phyloP scores from a whole-genome alignment of 495 filamentous ascomycete genomes.

The Penicillium simplicissimum region DNA sequence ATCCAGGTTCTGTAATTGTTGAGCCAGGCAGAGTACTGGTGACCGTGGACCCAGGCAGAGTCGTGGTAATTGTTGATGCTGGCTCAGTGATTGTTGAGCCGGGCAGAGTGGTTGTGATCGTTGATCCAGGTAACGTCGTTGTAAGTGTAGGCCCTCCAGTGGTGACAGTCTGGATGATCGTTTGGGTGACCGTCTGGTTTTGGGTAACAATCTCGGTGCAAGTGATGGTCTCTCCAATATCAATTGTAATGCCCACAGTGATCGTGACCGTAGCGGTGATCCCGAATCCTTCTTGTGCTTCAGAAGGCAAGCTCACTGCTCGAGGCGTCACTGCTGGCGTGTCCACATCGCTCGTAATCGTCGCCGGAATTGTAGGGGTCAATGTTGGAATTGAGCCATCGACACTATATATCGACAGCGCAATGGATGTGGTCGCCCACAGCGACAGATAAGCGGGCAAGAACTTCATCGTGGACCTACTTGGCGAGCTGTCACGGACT shows the following conservation, averaged over 20 bases:
- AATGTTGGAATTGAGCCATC: constrained; percentile 1
- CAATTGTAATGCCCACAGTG: constrained; percentile 17
- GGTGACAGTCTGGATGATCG: neutral
- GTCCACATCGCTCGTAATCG: neutral
- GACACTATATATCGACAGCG: neutral
- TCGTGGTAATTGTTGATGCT: no score
- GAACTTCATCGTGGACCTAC: constrained; percentile 15
- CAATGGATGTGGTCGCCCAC: constrained; percentile 4
- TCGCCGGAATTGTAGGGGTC: neutral
- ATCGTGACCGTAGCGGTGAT: constrained; percentile 5
- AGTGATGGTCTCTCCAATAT: constrained; percentile 12
- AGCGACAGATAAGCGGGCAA: constrained; percentile 14
- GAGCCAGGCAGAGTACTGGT: no score
- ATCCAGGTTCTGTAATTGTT: no score
- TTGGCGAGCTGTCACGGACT: neutral
- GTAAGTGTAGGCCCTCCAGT: constrained; percentile 21
- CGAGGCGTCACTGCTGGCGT: neutral
- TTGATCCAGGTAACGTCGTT: neutral
- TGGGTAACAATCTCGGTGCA: constrained; percentile 5
- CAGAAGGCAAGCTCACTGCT: neutral
- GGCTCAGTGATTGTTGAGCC: no score
- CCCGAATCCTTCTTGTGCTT: neutral
- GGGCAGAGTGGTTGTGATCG: neutral
- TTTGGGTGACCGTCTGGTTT: neutral
- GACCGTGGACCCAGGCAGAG: no score